These are phyloP conservation scores for Papiliotrema laurentii DNA, from an alignment of 1,284 basidiomycete species.

Conservation along the genomic window DNA sequence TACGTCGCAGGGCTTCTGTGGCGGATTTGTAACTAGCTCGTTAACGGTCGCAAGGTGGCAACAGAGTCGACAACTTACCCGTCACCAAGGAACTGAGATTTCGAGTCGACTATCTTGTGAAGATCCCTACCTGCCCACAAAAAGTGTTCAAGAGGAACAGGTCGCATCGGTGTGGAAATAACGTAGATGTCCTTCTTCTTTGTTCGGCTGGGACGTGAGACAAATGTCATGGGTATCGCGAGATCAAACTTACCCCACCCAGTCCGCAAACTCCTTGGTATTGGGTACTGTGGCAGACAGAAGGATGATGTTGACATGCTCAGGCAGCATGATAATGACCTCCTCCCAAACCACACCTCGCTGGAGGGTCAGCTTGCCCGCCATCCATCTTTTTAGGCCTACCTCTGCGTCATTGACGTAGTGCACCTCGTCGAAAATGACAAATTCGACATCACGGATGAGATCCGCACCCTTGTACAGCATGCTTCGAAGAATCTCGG, in stretches of 20 bases:
- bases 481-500: conserved; percentile 99
- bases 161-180: conserved; percentile 92
- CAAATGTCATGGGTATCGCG: conserved; percentile 1
- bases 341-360: conserved; percentile 99
- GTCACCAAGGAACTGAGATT: conserved; percentile 67
- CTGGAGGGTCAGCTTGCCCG: conserved; percentile 50
- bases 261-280: conserved; percentile 96
- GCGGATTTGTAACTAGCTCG: conserved; percentile 77
- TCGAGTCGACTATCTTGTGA: conserved; percentile 87
- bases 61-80: conserved; percentile 55
- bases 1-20: conserved; percentile 77
- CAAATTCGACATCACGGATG: conserved; percentile 98
- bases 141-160: conserved; percentile 95
- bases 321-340: conserved; percentile 98
- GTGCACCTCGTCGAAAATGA: conserved; percentile 99
- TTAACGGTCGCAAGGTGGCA: neutral
- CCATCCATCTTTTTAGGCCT: conserved; percentile 14
- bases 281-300: conserved; percentile 98
- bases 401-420: conserved; percentile 99
- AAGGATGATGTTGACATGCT: conserved; percentile 94
- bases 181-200: conserved; percentile 99
- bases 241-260: conserved; percentile 76
- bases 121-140: conserved; percentile 88
- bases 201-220: conserved; percentile 86
- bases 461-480: conserved; percentile 97